phyloP scores from a whole-genome alignment of 2,329 filamentous ascomycete species.

The Diaporthe capsici region DNA sequence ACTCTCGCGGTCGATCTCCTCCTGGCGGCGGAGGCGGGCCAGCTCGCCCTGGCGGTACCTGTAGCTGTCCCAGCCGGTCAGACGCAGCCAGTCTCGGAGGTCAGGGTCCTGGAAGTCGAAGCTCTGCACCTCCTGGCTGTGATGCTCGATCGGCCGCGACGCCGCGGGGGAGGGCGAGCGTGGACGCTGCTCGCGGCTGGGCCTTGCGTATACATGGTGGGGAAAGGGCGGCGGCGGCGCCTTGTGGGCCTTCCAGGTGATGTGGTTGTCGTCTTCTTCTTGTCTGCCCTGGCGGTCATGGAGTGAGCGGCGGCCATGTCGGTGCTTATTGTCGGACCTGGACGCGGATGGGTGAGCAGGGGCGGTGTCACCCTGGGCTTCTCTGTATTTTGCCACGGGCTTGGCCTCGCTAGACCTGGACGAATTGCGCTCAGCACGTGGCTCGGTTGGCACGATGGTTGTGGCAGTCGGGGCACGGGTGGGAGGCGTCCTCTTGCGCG shows the following conservation, averaged over 20 bases:
- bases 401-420: not conserved
- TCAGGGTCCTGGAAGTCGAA: not conserved
- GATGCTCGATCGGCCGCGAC: not conserved
- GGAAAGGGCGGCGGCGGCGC: not conserved
- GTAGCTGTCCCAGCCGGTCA: constrained; percentile 13
- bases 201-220: not conserved
- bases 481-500: not conserved
- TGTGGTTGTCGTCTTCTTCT: not conserved
- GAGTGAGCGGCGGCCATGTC: not conserved
- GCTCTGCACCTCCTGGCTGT: not conserved
- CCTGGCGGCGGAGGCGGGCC: constrained; percentile 19
- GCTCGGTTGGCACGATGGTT: not conserved
- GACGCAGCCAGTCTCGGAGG: constrained; percentile 29
- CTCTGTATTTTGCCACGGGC: not conserved
- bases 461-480: not conserved
- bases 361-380: not conserved
- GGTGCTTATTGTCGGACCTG: not conserved
- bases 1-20: constrained; percentile 17
- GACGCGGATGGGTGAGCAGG: not conserved
- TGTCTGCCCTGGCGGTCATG: not conserved
- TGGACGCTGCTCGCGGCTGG: not conserved
- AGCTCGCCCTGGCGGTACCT: constrained; percentile 14
- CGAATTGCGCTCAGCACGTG: not conserved
- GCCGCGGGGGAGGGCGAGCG: not conserved
- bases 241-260: not conserved